Base-by-base conservation (phyloP, 805 yeast genomes). In the Saturnispora mendoncae region DNA sequence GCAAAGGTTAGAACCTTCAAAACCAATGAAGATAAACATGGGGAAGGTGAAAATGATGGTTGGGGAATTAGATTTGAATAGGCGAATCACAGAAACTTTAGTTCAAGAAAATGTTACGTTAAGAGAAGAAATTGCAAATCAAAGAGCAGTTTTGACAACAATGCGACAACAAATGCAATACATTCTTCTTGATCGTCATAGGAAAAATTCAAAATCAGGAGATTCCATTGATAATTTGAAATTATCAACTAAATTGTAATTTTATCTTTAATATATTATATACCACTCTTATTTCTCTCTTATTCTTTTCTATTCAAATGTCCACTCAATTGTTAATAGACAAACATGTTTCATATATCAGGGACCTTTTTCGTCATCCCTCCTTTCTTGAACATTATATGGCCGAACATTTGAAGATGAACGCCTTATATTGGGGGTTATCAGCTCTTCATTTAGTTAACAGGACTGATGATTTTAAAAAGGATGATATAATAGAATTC, bases 361-460 rank as follows among this genome's bases (percentile, higher is more conserved):
- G 67, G 42, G 60, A 74, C 1, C 60, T 81, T 33, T 79, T 80
- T 50, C 61, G 68, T 36, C 66, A 71, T 47, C 66, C 72, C 41
- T 70, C 77, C 56, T 72, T 80, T 55, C 65, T 78, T 23, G 87
- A 82, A 51, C 88, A 86, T 61, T 86, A 95, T 92, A 61, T 88
- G 39, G 75, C 85, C 9, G 97, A 92, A 54, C 97, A 92, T 58
- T 66, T 92, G 38, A 70, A 97, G 25, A 61, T 92, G 69, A 86
- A 84, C 53, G 98, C 97, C 1, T 69, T 92, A 0, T 92, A 92
- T 58, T 92, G 99, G 99, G 97, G 97, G 0, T 65, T 85, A 3
- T 80, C 83, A 14, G 86, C 96, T 0, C 60, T 88, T 25, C 72
- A 73, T 38, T 60, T 81, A 2, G 56, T 90, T 60, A 67, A 71